phyloP scores from a whole-genome alignment of 305 asterid genomes.

The Solanum aculeatissimum region DNA sequence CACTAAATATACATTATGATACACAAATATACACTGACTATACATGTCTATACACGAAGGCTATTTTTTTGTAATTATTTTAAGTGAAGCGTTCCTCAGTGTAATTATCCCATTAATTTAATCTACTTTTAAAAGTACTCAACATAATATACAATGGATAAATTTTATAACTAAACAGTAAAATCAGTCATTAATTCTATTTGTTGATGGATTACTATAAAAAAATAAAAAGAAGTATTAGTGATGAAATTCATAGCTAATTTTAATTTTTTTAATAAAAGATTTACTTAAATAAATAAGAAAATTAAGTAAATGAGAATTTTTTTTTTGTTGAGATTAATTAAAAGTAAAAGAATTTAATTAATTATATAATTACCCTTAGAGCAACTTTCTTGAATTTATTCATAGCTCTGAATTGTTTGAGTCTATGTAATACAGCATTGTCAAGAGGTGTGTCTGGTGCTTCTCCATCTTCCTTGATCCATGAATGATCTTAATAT shows the following conservation, averaged over 20 bases:
- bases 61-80: too few relatives aligned
- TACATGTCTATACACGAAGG: too few relatives aligned
- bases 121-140: background rate
- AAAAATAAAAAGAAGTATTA: too few relatives aligned
- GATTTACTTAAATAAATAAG: background rate
- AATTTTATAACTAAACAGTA: background rate
- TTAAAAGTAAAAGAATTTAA: background rate
- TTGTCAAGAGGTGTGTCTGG: constrained; percentile 82
- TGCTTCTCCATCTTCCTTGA: constrained; percentile 91
- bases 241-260: too few relatives aligned
- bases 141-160: background rate
- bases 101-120: background rate
- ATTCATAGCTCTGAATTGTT: constrained; percentile 84
- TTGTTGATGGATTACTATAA: too few relatives aligned
- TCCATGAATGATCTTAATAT: constrained; percentile 74
- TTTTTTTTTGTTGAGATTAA: background rate
- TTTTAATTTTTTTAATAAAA: background rate
- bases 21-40: too few relatives aligned
- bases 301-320: background rate
- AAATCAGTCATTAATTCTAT: too few relatives aligned
- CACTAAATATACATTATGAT: too few relatives aligned
- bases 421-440: constrained; percentile 70
- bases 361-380: constrained; percentile 29
- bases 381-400: constrained; percentile 90
- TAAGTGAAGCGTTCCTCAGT: too few relatives aligned